Evolutionary conservation across 2,329 filamentous ascomycete genomes (phyloP).

Genomic region (Claviceps spartinae): DNA sequence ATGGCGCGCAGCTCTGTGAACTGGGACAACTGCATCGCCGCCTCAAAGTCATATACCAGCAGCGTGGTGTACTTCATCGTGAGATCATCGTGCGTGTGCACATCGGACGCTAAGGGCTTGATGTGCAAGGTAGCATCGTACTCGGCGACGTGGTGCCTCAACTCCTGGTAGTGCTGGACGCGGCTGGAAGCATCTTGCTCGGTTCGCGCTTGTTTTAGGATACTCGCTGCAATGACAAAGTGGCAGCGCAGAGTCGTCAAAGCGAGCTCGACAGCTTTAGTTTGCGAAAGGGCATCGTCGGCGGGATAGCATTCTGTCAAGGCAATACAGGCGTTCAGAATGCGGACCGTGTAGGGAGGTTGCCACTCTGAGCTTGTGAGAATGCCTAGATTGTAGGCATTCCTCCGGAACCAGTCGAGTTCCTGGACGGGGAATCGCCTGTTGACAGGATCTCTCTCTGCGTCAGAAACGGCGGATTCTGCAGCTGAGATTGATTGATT

Average conservation of each 20-base stretch:
- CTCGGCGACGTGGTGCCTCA: slow-evolving; percentile 43
- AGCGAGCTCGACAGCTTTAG: neutral
- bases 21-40: slow-evolving; percentile 47
- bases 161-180: slow-evolving; percentile 46
- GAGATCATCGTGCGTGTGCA: slow-evolving; percentile 37
- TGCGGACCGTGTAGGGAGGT: slow-evolving; percentile 36
- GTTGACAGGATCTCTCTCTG: slow-evolving; percentile 24
- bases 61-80: slow-evolving; percentile 50
- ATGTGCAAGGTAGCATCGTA: neutral
- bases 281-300: slow-evolving; percentile 14
- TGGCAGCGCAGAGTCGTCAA: slow-evolving; percentile 52
- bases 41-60: slow-evolving; percentile 69
- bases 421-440: slow-evolving; percentile 49
- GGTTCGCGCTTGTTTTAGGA: slow-evolving; percentile 1
- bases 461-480: slow-evolving; percentile 18
- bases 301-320: slow-evolving; percentile 39
- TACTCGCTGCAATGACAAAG: slow-evolving; percentile 46
- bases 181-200: slow-evolving; percentile 25
- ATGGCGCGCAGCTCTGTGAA: slow-evolving; percentile 54
- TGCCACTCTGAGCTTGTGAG: slow-evolving; percentile 43
- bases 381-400: slow-evolving; percentile 65
- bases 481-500: slow-evolving; percentile 11
- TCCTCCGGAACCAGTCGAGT: slow-evolving; percentile 73
- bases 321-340: slow-evolving; percentile 40
- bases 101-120: slow-evolving; percentile 19